Base-by-base conservation (phyloP, 306 rosid species). In the Inga oerstediana region DNA sequence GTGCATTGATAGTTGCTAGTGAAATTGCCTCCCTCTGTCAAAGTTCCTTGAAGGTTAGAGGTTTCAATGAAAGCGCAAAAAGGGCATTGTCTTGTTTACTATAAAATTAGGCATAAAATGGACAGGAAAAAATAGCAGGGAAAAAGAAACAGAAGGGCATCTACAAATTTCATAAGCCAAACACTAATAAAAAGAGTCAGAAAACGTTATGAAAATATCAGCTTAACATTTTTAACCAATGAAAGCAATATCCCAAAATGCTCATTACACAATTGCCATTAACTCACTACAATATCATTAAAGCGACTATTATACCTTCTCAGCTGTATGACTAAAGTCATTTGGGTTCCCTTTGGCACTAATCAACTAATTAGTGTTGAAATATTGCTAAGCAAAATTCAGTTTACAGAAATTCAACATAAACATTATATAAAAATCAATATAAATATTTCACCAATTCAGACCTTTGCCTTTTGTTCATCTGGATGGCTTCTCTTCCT, bases 21-120 rank as follows among this genome's bases (percentile, higher is more conserved):
- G 94, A 84, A 76, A 77, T 84, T 59, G 76, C 83, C 56, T 90
- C 97, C 89, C 91, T 91, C 99, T 97, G 92, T 62, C 73, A 84
- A 51, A 82, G 41, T 73, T 81, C 46, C 80, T 66, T 11, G 19
- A 27, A 72, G 72, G 43, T 79, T 85, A 88, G 87, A 80, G 75
- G 75, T 74, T 74, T 59, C 66, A 59, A 27, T 27, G 68, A 54
- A 79, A 79, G 72, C 59, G 70, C 78, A 74, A 70, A 65, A 15
- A 5, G 16, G 71, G 16, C 16, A 64, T 30, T 64, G 17, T 27
- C 70, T 64, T 30, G 70, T 13, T 30, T 62, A 27, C 20, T 13
- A 24, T 30, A 27, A 62, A 62, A 62, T 62, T 62, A 64, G 20
- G 7, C 19, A 30, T 5, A 30, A 64, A 11, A 12, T 30, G 70